phyloP scores from a whole-genome alignment of 257 asterid genomes.

The Solanum sejunctum region DNA sequence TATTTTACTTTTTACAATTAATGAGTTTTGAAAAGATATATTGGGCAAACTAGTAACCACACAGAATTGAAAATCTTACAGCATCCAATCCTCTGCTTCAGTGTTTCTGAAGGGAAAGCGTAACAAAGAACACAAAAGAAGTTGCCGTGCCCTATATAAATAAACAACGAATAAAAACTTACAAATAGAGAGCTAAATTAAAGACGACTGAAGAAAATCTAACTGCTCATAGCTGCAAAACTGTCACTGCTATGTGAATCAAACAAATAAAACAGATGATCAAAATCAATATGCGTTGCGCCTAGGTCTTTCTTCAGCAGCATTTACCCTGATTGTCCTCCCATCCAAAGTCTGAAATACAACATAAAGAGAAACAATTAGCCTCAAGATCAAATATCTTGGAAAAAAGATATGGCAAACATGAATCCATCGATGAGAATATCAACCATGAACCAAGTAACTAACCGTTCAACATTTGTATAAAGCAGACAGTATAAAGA shows the following conservation, averaged over 20 bases:
- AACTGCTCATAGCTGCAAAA: neutral
- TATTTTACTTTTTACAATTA: too few relatives aligned
- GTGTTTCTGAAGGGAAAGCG: neutral
- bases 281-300: slow-evolving; percentile 19
- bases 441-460: neutral
- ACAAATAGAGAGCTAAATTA: neutral
- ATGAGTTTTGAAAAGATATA: too few relatives aligned
- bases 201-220: neutral
- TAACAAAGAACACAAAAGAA: neutral
- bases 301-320: slow-evolving; percentile 59
- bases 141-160: neutral
- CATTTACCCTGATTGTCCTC: slow-evolving; percentile 59
- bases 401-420: neutral
- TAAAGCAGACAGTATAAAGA: neutral
- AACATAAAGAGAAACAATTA: neutral
- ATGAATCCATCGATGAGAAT: neutral
- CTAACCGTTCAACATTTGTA: neutral
- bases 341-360: slow-evolving; percentile 60
- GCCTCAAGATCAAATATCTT: neutral
- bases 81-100: neutral
- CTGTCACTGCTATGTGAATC: neutral
- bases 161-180: neutral
- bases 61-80: neutral
- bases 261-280: neutral
- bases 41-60: too few relatives aligned